phyloP scores from a whole-genome alignment of 164 flowering plant species.

The Stephania japonica region DNA sequence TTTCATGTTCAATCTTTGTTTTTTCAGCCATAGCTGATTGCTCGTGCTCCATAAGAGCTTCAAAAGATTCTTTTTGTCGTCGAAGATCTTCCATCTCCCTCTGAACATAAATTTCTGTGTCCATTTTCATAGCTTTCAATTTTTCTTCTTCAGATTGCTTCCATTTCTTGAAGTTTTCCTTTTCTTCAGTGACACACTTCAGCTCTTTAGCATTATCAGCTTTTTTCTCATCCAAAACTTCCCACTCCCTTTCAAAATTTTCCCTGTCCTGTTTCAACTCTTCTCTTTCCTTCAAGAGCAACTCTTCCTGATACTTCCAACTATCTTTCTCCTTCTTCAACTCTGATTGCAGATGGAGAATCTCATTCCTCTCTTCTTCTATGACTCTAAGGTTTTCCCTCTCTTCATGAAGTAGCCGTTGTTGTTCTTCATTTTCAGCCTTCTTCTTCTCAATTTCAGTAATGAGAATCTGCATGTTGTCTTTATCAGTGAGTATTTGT shows the following conservation, averaged over 20 bases:
- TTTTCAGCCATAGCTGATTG: constrained; percentile 39
- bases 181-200: constrained; percentile 39
- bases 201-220: constrained; percentile 36
- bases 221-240: constrained; percentile 69
- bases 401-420: constrained; percentile 44
- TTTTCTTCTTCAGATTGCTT: constrained; percentile 42
- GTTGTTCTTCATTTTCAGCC: constrained; percentile 38
- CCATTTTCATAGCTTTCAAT: constrained; percentile 42
- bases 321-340: constrained; percentile 60
- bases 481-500: constrained; percentile 40
- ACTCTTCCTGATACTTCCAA: constrained; percentile 40
- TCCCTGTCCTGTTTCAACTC: constrained; percentile 59
- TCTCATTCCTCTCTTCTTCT: constrained; percentile 54
- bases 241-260: constrained; percentile 89
- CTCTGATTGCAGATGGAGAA: constrained; percentile 43
- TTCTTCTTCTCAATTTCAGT: constrained; percentile 47
- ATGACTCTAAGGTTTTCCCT: constrained; percentile 40
- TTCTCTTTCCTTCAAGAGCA: constrained; percentile 57
- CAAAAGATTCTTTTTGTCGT: constrained; percentile 58
- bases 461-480: constrained; percentile 34
- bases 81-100: constrained; percentile 56
- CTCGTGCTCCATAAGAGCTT: constrained; percentile 54
- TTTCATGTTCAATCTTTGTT: constrained; percentile 36
- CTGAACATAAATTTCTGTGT: constrained; percentile 30
- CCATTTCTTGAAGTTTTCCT: constrained; percentile 36